Evolutionary conservation across 305 asterid species (phyloP), one percentile per base, ranked within the genome.

Genomic region (Striga hermonthica): DNA sequence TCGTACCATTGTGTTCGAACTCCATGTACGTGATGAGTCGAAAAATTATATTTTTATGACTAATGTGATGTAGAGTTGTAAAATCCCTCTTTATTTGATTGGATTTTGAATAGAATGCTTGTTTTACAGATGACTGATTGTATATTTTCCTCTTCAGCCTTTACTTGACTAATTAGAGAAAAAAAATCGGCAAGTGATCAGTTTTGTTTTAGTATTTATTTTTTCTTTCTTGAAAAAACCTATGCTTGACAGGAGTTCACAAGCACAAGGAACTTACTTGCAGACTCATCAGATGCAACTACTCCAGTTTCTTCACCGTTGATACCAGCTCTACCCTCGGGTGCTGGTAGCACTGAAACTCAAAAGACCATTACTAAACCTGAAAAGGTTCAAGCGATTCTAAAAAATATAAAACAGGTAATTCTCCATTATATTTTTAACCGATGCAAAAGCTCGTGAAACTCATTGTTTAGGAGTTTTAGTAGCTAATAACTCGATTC

Each of bases 381-480:
- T 68, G 50, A 78, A 62, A 80, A 65, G 50, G 98, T 92, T 65
- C 98, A 89, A 80, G 96, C 98, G 13, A 70, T 89, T 74, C 66
- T 92, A 65, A 92, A 89, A 86, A 82, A 84, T 64, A 92, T 92
- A 76, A 92, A 89, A 71, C 88, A 81, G 96, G 98, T 86, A 22
- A 22, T 22, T 22, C 31, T 22, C 31, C 31, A 22, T 22, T 2
- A 22, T 22, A 22, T 22, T 22, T 22, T 22, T 22, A 22, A 22
- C 31, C 31, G 31, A 0, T 22, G 31, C 31, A 66, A 53, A 39
- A 57, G 35, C 44, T 22, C 50, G 35, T 8, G 55, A 13, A 39
- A 39, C 62, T 6, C 45, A 60, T 55, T 65, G 5, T 22, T 22
- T 22, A 22, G 16, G 74, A 62, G 37, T 52, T 64, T 41, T 14